Conservation (phyloP, 2,329 filamentous ascomycete species). For the Colletotrichum filicis region DNA sequence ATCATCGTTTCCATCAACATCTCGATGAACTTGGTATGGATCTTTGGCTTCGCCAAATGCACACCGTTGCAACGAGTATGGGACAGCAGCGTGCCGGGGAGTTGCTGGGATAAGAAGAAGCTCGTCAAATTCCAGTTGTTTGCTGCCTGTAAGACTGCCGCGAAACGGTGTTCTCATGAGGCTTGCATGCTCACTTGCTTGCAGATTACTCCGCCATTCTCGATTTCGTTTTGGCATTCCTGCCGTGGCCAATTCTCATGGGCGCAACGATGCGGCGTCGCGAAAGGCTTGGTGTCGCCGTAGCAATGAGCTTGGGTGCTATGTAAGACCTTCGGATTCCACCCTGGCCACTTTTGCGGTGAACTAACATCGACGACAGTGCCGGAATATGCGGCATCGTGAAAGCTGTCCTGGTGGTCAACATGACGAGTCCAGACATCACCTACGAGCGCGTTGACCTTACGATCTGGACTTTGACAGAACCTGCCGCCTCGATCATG, state of each 20-base stretch:
- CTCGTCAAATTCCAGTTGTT: constrained; percentile 45
- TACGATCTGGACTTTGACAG: constrained; percentile 48
- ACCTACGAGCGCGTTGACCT: constrained; percentile 48
- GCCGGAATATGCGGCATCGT: constrained; percentile 46
- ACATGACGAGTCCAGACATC: constrained; percentile 45
- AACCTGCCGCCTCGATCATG: constrained; percentile 50
- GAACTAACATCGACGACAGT: constrained; percentile 29
- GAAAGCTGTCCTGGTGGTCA: constrained; percentile 45
- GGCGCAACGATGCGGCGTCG: constrained; percentile 44
- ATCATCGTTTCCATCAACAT: constrained; percentile 38
- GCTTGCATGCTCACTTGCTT: not conserved
- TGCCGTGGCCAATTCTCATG: constrained; percentile 49
- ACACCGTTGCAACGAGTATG: constrained; percentile 42
- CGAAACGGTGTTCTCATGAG: rapidly evolving
- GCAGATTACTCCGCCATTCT: constrained; percentile 47
- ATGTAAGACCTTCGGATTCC: constrained; percentile 39
- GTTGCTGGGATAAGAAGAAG: constrained; percentile 43
- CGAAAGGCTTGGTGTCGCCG: constrained; percentile 46
- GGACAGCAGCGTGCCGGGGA: constrained; percentile 40
- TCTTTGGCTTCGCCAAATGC: constrained; percentile 47
- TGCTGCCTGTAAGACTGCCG: constrained; percentile 42
- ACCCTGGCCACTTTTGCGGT: not conserved
- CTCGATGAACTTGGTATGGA: constrained; percentile 43
- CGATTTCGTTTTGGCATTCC: constrained; percentile 46
- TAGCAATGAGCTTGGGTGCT: constrained; percentile 49